Evolutionary conservation across 306 rosid species (phyloP).

Genomic region (Carpinus viminea): DNA sequence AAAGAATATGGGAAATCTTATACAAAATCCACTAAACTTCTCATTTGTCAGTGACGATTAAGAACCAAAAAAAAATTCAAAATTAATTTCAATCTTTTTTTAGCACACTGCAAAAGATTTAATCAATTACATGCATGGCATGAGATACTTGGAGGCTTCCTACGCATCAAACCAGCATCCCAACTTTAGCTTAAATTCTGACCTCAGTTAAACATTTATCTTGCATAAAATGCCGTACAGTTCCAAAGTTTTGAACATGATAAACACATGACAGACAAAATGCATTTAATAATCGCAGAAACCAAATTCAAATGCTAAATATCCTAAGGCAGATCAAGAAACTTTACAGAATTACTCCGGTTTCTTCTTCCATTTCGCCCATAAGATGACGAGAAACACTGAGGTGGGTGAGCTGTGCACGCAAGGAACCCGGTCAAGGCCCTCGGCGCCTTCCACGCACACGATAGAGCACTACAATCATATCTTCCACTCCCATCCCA

Average conservation of each 20-base stretch:
- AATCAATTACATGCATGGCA: not conserved
- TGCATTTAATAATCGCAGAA: not conserved
- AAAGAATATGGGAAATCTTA: not conserved
- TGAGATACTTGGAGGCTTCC: not conserved
- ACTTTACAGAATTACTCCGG: slow-evolving; percentile 72
- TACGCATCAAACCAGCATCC: not conserved
- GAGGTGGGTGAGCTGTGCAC: slow-evolving; percentile 73
- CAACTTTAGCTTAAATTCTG: not conserved
- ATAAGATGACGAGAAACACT: slow-evolving; percentile 36
- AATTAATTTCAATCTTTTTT: not conserved
- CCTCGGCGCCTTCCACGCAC: slow-evolving; percentile 97
- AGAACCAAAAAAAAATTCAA: not conserved
- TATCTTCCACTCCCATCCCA: slow-evolving; percentile 80
- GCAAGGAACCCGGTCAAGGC: slow-evolving; percentile 91
- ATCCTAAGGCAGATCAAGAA: slow-evolving; percentile 31
- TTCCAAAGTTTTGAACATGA: not conserved
- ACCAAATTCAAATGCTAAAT: slow-evolving; percentile 24
- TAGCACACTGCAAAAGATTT: not conserved
- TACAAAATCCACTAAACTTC: not conserved
- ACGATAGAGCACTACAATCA: slow-evolving; percentile 75
- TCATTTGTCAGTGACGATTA: not conserved
- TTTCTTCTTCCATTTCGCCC: slow-evolving; percentile 61
- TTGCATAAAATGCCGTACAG: not conserved
- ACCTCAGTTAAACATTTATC: not conserved
- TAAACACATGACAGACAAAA: not conserved